phyloP scores from a whole-genome alignment of 176 grass and related monocot genomes.

The Tillandsia leiboldiana region DNA sequence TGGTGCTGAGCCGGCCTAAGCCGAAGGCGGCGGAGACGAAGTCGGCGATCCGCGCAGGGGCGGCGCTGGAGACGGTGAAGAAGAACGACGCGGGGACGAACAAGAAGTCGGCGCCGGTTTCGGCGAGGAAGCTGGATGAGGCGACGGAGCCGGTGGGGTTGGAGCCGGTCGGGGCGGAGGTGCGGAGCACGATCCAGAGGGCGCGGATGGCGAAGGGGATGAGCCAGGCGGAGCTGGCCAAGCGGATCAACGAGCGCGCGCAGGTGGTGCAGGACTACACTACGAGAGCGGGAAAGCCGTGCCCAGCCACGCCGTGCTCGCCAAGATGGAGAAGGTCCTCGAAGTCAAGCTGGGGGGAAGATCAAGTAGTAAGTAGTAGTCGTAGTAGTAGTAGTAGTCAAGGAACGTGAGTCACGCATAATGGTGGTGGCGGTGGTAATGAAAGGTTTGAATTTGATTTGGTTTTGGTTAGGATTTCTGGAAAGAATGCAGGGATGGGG shows the following conservation, averaged over 20 bases:
- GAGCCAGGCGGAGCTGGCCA: constrained; percentile 86
- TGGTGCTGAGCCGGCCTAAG: constrained; percentile 54
- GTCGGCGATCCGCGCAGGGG: constrained; percentile 43
- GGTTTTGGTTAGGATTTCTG: no score
- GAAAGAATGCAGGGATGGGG: no score
- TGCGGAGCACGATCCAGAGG: constrained; percentile 57
- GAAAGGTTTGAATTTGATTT: no score
- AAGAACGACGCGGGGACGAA: constrained; percentile 60
- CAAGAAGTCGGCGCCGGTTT: constrained; percentile 23
- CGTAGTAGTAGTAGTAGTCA: not conserved
- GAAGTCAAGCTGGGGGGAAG: constrained; percentile 78
- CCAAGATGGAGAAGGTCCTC: constrained; percentile 81
- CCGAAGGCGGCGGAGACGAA: constrained; percentile 52
- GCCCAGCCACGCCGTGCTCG: constrained; percentile 63
- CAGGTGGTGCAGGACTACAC: constrained; percentile 93
- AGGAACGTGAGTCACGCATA: no score
- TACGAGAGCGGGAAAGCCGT: constrained; percentile 75
- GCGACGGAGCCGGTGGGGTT: constrained; percentile 58
- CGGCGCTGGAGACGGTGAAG: constrained; percentile 51
- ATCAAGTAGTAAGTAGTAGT: constrained; percentile 21
- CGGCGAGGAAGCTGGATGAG: constrained; percentile 65
- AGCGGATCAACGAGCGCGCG: constrained; percentile 64
- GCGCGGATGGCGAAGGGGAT: constrained; percentile 63
- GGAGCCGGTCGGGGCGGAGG: constrained; percentile 45
- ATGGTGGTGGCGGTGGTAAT: no score